These are phyloP conservation scores for Beta vulgaris DNA, from an alignment of 148 eudicot species.

Conservation along the genomic window DNA sequence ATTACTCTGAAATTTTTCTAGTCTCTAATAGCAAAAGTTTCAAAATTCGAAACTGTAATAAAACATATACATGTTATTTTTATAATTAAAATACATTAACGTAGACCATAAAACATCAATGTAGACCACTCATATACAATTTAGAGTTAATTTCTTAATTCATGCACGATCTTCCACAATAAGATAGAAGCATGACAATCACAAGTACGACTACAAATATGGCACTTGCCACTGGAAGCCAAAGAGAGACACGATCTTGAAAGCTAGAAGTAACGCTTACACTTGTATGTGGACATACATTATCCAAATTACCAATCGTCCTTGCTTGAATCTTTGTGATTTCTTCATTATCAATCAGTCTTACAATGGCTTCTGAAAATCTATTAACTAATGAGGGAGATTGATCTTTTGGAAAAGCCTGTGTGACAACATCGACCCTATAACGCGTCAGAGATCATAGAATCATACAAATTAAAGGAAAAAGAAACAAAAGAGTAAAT, in stretches of 20 bases:
- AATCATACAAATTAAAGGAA: neutral
- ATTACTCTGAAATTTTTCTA: too few species aligned
- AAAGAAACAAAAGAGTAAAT: neutral
- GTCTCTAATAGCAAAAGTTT: too few species aligned
- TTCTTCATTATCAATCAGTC: neutral
- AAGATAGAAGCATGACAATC: neutral
- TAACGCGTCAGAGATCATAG: too few species aligned
- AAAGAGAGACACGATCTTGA: neutral
- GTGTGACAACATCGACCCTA: too few species aligned
- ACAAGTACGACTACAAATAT: neutral
- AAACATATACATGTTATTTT: too few species aligned
- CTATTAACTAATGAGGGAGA: neutral
- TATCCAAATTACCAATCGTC: constrained; percentile 12
- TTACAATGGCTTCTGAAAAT: constrained; percentile 10
- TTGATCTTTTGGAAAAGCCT: constrained; percentile 16
- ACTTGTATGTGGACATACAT: neutral
- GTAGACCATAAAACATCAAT: too few species aligned
- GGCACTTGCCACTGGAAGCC: constrained; percentile 2
- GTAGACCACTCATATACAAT: too few species aligned
- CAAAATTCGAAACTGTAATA: too few species aligned
- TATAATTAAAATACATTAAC: too few species aligned
- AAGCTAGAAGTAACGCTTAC: neutral
- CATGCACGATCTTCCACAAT: neutral
- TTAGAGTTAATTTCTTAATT: neutral
- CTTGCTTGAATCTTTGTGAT: constrained; percentile 3